phyloP scores from a whole-genome alignment of 257 asterid genomes.

The Gentiana dahurica region DNA sequence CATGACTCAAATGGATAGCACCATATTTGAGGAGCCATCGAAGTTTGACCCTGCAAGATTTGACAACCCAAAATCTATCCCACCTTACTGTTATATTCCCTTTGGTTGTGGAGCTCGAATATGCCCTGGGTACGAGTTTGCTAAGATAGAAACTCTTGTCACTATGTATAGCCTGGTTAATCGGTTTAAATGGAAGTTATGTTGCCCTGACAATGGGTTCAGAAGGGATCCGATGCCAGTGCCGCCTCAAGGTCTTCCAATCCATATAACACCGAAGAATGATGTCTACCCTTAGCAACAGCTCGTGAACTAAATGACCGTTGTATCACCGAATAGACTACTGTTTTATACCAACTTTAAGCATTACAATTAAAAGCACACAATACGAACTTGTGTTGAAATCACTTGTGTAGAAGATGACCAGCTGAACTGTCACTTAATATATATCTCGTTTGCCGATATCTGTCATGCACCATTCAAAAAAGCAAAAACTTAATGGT shows the following conservation, averaged over 20 bases:
- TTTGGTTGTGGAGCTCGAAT: constrained; percentile 64
- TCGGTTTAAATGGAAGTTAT: constrained; percentile 45
- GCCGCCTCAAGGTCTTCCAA: constrained; percentile 60
- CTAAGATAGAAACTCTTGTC: constrained; percentile 50
- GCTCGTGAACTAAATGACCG: not conserved
- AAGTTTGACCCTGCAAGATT: constrained; percentile 50
- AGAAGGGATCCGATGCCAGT: constrained; percentile 50
- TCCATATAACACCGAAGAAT: constrained; percentile 22
- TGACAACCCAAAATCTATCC: constrained; percentile 33
- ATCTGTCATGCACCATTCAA: no score
- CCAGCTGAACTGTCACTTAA: no score
- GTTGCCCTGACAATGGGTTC: constrained; percentile 31
- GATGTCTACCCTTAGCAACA: not conserved
- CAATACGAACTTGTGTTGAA: no score
- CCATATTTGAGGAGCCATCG: constrained; percentile 44
- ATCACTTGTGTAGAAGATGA: no score
- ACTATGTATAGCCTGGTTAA: constrained; percentile 45
- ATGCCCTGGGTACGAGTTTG: constrained; percentile 79
- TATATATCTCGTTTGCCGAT: no score
- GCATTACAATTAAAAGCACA: no score
- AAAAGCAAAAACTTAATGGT: no score
- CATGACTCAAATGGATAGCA: constrained; percentile 58
- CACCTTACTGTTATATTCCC: constrained; percentile 55
- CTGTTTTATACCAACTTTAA: no score
- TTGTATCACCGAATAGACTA: no score